Evolutionary conservation across 2,329 filamentous ascomycete genomes (phyloP).

Genomic region (Metarhizium rileyi): DNA sequence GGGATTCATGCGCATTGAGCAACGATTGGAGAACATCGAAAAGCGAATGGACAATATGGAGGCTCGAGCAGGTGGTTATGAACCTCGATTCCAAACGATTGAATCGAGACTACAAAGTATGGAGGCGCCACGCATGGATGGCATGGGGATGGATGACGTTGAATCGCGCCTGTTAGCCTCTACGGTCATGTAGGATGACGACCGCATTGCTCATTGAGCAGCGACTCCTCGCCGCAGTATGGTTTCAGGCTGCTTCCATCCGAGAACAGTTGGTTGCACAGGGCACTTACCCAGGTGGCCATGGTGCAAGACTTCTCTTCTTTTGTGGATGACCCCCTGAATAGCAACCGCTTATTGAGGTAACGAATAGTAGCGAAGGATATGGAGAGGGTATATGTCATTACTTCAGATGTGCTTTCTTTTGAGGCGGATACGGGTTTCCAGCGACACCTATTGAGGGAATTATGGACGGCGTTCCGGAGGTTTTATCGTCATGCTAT

Average conservation of each 20-base stretch:
- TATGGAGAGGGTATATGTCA: background rate
- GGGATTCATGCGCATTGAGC: constrained; percentile 40
- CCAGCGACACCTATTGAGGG: constrained; percentile 1
- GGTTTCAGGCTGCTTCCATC: background rate
- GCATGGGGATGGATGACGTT: constrained; percentile 35
- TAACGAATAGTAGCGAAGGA: background rate
- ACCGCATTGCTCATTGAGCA: constrained; percentile 2
- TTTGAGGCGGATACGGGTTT: background rate
- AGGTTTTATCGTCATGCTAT: background rate
- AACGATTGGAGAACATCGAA: constrained; percentile 40
- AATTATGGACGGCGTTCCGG: constrained; percentile 4
- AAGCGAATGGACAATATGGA: constrained; percentile 48
- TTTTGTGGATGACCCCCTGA: background rate
- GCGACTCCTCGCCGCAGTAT: background rate
- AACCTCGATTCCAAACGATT: constrained; percentile 35
- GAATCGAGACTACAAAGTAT: constrained; percentile 32
- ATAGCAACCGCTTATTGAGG: background rate
- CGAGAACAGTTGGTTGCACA: background rate
- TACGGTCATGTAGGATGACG: constrained; percentile 29
- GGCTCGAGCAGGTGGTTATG: constrained; percentile 30
- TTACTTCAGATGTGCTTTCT: background rate
- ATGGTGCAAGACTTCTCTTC: background rate
- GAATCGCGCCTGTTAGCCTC: constrained; percentile 33
- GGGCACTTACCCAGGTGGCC: background rate
- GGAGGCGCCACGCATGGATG: constrained; percentile 32